Percentiles rank a stretch among this genome's conserved stretches.
phyloP scores from a whole-genome alignment of 148 eudicot genomes.

The Rhododendron griersonianum region DNA sequence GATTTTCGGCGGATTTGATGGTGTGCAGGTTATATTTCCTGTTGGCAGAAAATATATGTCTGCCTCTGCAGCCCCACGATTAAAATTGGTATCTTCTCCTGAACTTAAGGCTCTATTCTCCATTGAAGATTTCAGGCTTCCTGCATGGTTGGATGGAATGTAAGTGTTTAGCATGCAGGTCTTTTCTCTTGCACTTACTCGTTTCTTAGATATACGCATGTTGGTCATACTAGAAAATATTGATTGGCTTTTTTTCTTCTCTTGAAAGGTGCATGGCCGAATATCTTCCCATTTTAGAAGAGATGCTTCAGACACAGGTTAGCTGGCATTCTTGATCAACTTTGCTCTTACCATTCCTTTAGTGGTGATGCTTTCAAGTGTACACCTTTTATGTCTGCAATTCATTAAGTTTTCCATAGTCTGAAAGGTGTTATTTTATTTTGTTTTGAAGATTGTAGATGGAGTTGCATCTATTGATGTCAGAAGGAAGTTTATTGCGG shows the following conservation, averaged over 20 bases:
- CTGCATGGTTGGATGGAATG: slow-evolving; percentile 87
- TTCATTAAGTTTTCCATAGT: not conserved
- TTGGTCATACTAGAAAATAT: not conserved
- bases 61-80: slow-evolving; percentile 65
- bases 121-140: slow-evolving; percentile 87
- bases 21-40: slow-evolving; percentile 69
- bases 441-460: slow-evolving; percentile 53
- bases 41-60: slow-evolving; percentile 65
- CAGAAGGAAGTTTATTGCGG: slow-evolving; percentile 66
- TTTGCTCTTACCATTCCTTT: not conserved
- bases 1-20: not conserved
- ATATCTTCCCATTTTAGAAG: slow-evolving; percentile 80
- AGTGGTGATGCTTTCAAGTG: not conserved
- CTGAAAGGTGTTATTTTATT: not conserved
- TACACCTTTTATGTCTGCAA: not conserved
- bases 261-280: slow-evolving; percentile 90
- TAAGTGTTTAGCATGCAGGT: slow-evolving; percentile 25
- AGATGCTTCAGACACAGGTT: slow-evolving; percentile 72
- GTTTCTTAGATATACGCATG: not conserved
- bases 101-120: slow-evolving; percentile 78
- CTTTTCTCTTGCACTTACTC: not conserved
- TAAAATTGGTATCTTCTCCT: slow-evolving; percentile 71
- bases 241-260: not conserved
- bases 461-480: slow-evolving; percentile 68
- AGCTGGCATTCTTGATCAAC: slow-evolving; percentile 15